Conservation (phyloP, 108 stramenopile genomes). For the Cylindrotheca fusiformis region DNA sequence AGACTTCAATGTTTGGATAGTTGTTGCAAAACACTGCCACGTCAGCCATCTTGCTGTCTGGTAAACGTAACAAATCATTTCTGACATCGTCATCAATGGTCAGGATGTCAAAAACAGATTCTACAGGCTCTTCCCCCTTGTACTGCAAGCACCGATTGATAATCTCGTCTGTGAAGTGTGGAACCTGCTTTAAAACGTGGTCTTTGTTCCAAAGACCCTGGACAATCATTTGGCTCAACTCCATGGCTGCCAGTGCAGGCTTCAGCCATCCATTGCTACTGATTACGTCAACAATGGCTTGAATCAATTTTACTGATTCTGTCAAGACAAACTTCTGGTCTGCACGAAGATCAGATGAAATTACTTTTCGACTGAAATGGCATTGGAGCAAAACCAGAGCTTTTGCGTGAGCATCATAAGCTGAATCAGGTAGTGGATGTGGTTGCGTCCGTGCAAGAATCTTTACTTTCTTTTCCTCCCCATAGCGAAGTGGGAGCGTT, state of each 20-base stretch:
- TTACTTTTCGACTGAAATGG: slow-evolving; percentile 79
- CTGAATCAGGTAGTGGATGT: slow-evolving; percentile 67
- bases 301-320: slow-evolving; percentile 81
- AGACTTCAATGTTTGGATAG: slow-evolving; percentile 94
- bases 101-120: slow-evolving; percentile 90
- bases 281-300: slow-evolving; percentile 97
- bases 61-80: slow-evolving; percentile 84
- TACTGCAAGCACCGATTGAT: slow-evolving; percentile 66
- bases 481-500: slow-evolving; percentile 83
- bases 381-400: slow-evolving; percentile 91
- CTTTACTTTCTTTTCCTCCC: slow-evolving; percentile 90
- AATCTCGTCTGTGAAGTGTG: slow-evolving; percentile 95
- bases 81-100: slow-evolving; percentile 93
- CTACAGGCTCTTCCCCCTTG: slow-evolving; percentile 78
- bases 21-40: slow-evolving; percentile 98
- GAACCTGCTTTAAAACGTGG: slow-evolving; percentile 86
- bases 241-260: slow-evolving; percentile 98
- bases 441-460: slow-evolving; percentile 81
- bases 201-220: slow-evolving; percentile 97
- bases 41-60: slow-evolving; percentile 92
- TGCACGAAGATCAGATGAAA: slow-evolving; percentile 76
- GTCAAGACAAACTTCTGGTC: slow-evolving; percentile 85
- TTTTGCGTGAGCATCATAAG: slow-evolving; percentile 88
- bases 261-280: slow-evolving; percentile 97
- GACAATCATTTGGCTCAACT: slow-evolving; percentile 97